A percentile compares a stretch with the other conserved stretches of the same genome.
Conservation (phyloP, 108 stramenopile genomes). For the Pseudonitzschia multiseries region DNA sequence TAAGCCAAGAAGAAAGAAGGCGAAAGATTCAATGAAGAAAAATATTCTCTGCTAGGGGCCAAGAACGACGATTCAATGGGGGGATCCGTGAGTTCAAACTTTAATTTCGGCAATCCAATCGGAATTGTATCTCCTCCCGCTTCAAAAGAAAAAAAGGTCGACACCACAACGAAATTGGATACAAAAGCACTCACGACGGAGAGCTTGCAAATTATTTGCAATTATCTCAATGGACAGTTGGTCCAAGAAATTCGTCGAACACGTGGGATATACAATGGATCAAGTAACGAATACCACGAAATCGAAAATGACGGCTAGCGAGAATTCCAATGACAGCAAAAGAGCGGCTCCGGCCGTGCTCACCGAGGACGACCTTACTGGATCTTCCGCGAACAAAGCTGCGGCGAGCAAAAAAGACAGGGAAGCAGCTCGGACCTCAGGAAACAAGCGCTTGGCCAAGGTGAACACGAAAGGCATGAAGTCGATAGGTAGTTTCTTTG, state of each 20-base stretch:
- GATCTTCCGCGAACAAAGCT: not conserved
- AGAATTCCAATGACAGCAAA: not conserved
- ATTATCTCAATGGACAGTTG: slow-evolving; percentile 54
- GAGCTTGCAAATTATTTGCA: slow-evolving; percentile 62
- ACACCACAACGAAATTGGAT: not conserved
- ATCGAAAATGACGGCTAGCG: not conserved
- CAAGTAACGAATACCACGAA: not conserved
- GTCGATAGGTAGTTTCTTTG: slow-evolving; percentile 65
- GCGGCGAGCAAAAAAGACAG: slow-evolving; percentile 5
- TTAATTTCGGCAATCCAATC: slow-evolving; percentile 16
- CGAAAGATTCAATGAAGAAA: slow-evolving; percentile 10
- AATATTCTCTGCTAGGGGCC: not conserved
- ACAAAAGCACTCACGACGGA: slow-evolving; percentile 14
- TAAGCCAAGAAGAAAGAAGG: slow-evolving; percentile 18
- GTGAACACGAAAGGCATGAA: slow-evolving; percentile 81
- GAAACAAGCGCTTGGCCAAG: slow-evolving; percentile 65
- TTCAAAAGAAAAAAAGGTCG: slow-evolving; percentile 16
- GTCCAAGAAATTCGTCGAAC: slow-evolving; percentile 42
- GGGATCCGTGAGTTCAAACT: slow-evolving; percentile 29
- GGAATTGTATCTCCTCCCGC: not conserved
- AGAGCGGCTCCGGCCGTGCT: not conserved
- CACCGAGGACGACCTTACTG: not conserved
- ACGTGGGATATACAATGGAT: slow-evolving; percentile 15
- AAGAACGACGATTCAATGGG: slow-evolving; percentile 7
- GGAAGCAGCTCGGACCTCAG: slow-evolving; percentile 42